Percentiles rank a stretch among this genome's conserved stretches.
Evolutionary conservation across 73 alveolate genomes (phyloP).

Genomic region (Durusdinium trenchii): DNA sequence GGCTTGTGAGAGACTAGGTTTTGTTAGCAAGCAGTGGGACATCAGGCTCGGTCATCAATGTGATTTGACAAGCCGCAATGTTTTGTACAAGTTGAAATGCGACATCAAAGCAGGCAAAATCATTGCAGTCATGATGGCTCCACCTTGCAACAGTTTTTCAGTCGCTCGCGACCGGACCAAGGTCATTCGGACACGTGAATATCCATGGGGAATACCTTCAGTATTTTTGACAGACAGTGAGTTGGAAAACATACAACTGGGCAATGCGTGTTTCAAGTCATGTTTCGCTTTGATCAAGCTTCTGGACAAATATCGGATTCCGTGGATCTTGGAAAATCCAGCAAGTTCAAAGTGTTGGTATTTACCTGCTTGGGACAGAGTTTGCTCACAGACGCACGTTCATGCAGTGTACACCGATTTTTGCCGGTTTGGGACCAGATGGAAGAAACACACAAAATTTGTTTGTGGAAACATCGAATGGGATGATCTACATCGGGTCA

Average conservation of each 20-base stretch:
- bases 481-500: background rate
- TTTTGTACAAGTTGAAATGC: background rate
- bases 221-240: background rate
- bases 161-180: constrained; percentile 18
- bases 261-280: background rate
- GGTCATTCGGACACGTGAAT: background rate
- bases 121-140: constrained; percentile 22
- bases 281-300: background rate
- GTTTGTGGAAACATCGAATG: background rate
- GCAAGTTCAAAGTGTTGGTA: background rate
- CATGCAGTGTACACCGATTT: background rate
- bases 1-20: background rate
- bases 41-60: background rate
- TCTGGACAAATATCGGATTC: background rate
- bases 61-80: background rate
- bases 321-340: background rate
- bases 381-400: background rate
- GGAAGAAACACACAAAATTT: background rate
- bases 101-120: background rate
- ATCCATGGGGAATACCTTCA: constrained; percentile 37
- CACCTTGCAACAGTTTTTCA: background rate
- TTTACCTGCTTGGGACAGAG: background rate
- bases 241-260: background rate
- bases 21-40: constrained; percentile 3
- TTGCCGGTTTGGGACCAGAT: constrained; percentile 3